Base-by-base conservation (phyloP, 2,329 filamentous ascomycete genomes). In the Clarireedia hainanense region DNA sequence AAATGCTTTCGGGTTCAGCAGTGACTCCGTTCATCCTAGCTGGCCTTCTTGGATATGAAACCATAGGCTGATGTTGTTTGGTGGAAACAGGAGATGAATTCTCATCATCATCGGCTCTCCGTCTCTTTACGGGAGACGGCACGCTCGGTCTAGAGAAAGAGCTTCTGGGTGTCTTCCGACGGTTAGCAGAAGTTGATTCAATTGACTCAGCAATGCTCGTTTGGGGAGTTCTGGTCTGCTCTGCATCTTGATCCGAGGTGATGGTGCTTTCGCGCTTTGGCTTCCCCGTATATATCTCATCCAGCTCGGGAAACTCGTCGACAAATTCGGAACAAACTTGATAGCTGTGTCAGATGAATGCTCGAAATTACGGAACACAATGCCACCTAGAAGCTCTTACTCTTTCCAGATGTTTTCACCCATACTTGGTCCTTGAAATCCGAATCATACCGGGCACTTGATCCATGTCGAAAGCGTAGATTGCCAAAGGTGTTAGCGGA, bases 381-480 rank as follows among this genome's bases (percentile, higher is more conserved):
- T 23, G n/a, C 20, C 14, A 24, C 36, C 26, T 30, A 37, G 7
- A 9, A 57, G 15, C 37, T 17, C 60, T 55, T 56, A 69, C 66
- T 62, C 37, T 63, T 63, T 10, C 63, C 65, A 27, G 63, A 57
- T 17, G 57, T 58, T 30, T 60, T 64, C 43, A 70, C 59, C 69
- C 69, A 71, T 26, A 62, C 58, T 55, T 71, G 69, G 59, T 67
- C 62, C 36, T 64, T 62, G 27, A 71, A 70, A 36, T 65, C 60
- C 39, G 59, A 57, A 57, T 69, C 63, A 58, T 69, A 69, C 57
- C 60, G 64, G 17, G 67, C 67, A 58, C 64, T 67, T 15, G 68
- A 70, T 27, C 69, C 68, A 61, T 70, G 69, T 9, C 67, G 60
- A 56, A 71, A 71, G 17, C 57, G 58, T 15, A 60, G 27, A 7